Conservation (phyloP, 371 early-diverging fungal species). For the Zychaea mexicana region DNA sequence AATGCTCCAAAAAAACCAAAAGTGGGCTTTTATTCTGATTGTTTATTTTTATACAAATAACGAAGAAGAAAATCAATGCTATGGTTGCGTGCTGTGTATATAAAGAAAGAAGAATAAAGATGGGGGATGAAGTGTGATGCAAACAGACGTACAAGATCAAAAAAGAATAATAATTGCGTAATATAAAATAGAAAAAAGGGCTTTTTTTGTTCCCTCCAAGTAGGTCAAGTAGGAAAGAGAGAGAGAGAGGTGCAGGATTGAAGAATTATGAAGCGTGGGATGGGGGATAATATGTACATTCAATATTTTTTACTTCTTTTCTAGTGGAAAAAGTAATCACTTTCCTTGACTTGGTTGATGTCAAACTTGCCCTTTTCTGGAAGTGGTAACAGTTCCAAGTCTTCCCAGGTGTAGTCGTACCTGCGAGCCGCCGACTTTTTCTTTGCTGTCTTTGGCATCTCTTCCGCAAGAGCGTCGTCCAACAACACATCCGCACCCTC, state of each 20-base stretch:
- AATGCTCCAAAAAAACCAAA: too few species aligned
- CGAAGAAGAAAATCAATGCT: too few species aligned
- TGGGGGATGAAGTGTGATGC: too few species aligned
- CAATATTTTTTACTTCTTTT: background rate
- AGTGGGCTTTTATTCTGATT: too few species aligned
- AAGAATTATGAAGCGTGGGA: background rate
- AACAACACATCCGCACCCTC: constrained; percentile 13
- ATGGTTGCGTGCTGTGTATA: too few species aligned
- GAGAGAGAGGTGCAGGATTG: background rate
- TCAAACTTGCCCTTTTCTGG: constrained; percentile 88
- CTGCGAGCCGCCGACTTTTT: constrained; percentile 19
- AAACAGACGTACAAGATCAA: too few species aligned
- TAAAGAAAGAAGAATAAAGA: too few species aligned
- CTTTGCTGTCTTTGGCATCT: constrained; percentile 17
- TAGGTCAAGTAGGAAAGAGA: background rate
- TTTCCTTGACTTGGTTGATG: constrained; percentile 75
- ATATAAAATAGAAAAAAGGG: too few species aligned
- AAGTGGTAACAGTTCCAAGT: constrained; percentile 72
- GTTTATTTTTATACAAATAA: too few species aligned
- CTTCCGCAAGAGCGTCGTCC: constrained; percentile 17
- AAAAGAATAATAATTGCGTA: too few species aligned
- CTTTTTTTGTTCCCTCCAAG: background rate
- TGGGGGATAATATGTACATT: constrained; percentile 6
- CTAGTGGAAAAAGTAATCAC: constrained; percentile 91
- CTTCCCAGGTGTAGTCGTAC: constrained; percentile 64